Conservation (phyloP, 305 asterid genomes). For the Fraxinus baroniana region DNA sequence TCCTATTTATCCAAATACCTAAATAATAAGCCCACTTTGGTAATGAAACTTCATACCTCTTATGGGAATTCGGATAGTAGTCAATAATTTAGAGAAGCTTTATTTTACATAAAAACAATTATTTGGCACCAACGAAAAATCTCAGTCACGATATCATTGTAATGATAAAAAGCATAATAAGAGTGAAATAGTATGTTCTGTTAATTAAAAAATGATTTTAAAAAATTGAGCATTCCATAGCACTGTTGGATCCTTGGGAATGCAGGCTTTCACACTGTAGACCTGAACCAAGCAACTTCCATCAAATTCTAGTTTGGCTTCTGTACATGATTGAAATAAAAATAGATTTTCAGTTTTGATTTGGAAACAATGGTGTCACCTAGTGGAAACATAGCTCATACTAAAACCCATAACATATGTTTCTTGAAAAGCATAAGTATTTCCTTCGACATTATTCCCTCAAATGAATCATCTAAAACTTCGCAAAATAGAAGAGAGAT, state of each 20-base stretch:
- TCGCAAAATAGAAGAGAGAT: slow-evolving; percentile 17
- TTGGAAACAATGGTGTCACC: slow-evolving; percentile 13
- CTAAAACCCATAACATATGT: neutral
- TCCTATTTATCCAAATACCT: no score
- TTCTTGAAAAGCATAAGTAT: neutral
- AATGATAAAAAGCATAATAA: no score
- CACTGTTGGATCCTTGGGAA: slow-evolving; percentile 90
- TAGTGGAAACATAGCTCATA: neutral
- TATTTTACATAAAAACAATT: no score
- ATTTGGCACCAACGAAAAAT: no score
- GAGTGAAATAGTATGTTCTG: no score
- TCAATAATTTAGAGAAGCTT: no score
- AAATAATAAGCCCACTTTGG: no score
- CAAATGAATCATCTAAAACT: neutral
- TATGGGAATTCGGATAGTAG: no score
- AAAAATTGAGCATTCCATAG: slow-evolving; percentile 61
- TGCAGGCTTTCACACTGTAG: slow-evolving; percentile 80
- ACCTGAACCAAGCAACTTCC: slow-evolving; percentile 70
- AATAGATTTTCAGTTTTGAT: neutral
- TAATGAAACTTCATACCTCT: no score
- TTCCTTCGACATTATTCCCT: neutral
- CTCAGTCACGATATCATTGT: no score
- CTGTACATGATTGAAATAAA: slow-evolving; percentile 38
- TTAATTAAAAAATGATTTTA: no score
- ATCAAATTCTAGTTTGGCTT: slow-evolving; percentile 67